Conservation (phyloP, 768 basidiomycete genomes). For the Multifurca ochricompacta region DNA sequence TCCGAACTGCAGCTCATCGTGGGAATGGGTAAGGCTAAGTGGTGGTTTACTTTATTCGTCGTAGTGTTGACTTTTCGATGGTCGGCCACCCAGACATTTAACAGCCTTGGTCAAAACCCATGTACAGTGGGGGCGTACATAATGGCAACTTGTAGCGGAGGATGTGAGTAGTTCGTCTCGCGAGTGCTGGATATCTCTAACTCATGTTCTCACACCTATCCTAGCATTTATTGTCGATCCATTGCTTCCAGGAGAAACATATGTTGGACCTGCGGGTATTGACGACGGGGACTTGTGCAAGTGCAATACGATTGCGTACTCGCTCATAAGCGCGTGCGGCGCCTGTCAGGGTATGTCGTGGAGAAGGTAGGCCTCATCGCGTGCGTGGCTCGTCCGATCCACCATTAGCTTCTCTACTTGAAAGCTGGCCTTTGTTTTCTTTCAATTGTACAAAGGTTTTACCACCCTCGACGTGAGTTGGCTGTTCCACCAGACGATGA, state of each 20-base stretch:
- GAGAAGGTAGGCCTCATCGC: not conserved
- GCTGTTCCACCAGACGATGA: too few species aligned
- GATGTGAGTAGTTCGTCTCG: too few species aligned
- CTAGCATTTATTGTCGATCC: slow-evolving; percentile 1
- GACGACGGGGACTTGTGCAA: slow-evolving; percentile 3
- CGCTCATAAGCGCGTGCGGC: slow-evolving; percentile 13
- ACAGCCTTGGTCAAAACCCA: slow-evolving; percentile 3
- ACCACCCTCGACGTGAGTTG: slow-evolving; percentile 5
- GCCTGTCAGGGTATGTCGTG: too few species aligned
- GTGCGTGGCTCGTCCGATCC: too few species aligned
- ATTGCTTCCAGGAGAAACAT: not conserved
- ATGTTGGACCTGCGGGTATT: not conserved
- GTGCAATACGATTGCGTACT: slow-evolving; percentile 7
- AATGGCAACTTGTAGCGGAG: slow-evolving; percentile 5
- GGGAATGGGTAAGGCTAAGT: too few species aligned
- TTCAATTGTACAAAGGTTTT: not conserved
- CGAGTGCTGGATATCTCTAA: too few species aligned
- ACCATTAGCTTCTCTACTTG: too few species aligned
- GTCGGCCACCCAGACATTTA: too few species aligned
- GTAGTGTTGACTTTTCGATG: too few species aligned
- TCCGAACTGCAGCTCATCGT: too few species aligned
- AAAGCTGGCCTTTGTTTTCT: not conserved
- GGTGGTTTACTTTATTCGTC: too few species aligned
- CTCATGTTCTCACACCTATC: not conserved
- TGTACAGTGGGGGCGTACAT: slow-evolving; percentile 2